Conservation (phyloP, 2,329 filamentous ascomycete genomes). For the Exophiala sp. region DNA sequence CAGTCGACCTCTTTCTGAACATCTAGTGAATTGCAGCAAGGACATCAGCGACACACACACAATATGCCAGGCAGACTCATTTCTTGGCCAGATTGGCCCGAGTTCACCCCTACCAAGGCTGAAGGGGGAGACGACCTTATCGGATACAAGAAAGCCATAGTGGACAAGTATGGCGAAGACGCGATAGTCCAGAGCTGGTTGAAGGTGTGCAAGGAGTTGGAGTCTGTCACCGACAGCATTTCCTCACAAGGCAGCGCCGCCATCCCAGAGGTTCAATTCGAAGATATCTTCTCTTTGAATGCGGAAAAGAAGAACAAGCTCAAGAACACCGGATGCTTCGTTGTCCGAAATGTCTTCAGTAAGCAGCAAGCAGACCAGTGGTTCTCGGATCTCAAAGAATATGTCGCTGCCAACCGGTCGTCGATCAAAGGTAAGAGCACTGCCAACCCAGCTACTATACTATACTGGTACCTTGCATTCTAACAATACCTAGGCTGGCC, state of each 20-base stretch:
- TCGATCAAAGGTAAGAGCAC: conserved; percentile 22
- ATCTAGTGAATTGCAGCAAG: background rate
- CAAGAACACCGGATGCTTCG: conserved; percentile 22
- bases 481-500: conserved; percentile 33
- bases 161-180: conserved; percentile 37
- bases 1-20: background rate
- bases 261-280: conserved; percentile 35
- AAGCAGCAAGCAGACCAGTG: conserved; percentile 13
- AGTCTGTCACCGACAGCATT: conserved; percentile 38
- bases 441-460: too few relatives aligned
- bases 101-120: conserved; percentile 26
- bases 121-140: conserved; percentile 19
- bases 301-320: conserved; percentile 32
- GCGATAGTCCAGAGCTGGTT: conserved; percentile 39
- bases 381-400: conserved; percentile 33
- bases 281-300: conserved; percentile 35
- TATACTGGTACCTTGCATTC: too few relatives aligned
- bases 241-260: conserved; percentile 32
- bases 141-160: conserved; percentile 35
- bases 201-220: conserved; percentile 37
- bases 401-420: conserved; percentile 31
- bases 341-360: conserved; percentile 23
- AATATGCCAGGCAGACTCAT: conserved; percentile 25
- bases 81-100: conserved; percentile 32
- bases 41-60: background rate